Evolutionary conservation across 768 basidiomycete species (phyloP).

Genomic region (button mushroom (Agaricus bisporus)): DNA sequence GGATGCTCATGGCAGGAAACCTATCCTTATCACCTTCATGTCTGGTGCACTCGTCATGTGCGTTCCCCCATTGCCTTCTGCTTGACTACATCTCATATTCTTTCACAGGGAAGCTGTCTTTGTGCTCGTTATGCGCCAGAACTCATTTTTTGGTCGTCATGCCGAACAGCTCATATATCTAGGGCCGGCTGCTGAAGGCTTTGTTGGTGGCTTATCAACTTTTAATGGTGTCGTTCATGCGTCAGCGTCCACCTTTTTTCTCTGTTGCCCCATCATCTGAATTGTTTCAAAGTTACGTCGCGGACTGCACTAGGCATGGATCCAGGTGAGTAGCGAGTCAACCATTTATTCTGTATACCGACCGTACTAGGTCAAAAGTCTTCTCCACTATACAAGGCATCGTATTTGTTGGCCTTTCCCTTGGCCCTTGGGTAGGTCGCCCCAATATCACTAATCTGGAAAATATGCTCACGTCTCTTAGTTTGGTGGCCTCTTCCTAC

Average conservation of each 20-base stretch:
- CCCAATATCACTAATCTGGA: background rate
- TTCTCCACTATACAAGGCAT: slow-evolving; percentile 70
- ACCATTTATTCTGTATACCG: background rate
- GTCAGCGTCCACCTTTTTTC: slow-evolving; percentile 45
- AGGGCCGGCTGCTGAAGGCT: slow-evolving; percentile 75
- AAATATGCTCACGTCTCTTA: slow-evolving; percentile 13
- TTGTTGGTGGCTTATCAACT: slow-evolving; percentile 65
- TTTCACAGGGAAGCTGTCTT: slow-evolving; percentile 66
- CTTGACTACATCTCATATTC: slow-evolving; percentile 6
- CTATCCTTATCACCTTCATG: slow-evolving; percentile 60
- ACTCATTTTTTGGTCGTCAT: slow-evolving; percentile 38
- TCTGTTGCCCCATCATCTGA: slow-evolving; percentile 8
- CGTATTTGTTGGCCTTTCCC: slow-evolving; percentile 68
- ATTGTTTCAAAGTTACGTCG: slow-evolving; percentile 40
- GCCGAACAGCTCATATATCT: slow-evolving; percentile 71
- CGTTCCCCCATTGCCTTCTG: slow-evolving; percentile 18
- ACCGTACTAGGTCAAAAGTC: slow-evolving; percentile 34
- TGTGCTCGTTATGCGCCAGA: slow-evolving; percentile 65
- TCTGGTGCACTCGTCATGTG: slow-evolving; percentile 72
- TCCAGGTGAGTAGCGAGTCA: slow-evolving; percentile 27
- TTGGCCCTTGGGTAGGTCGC: slow-evolving; percentile 66
- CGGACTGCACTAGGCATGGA: slow-evolving; percentile 47
- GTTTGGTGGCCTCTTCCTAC: slow-evolving; percentile 48
- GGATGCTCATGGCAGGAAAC: slow-evolving; percentile 71
- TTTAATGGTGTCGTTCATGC: slow-evolving; percentile 64